These are phyloP conservation scores for Chionographis japonica DNA, from an alignment of 106 monocot species.

Conservation along the genomic window DNA sequence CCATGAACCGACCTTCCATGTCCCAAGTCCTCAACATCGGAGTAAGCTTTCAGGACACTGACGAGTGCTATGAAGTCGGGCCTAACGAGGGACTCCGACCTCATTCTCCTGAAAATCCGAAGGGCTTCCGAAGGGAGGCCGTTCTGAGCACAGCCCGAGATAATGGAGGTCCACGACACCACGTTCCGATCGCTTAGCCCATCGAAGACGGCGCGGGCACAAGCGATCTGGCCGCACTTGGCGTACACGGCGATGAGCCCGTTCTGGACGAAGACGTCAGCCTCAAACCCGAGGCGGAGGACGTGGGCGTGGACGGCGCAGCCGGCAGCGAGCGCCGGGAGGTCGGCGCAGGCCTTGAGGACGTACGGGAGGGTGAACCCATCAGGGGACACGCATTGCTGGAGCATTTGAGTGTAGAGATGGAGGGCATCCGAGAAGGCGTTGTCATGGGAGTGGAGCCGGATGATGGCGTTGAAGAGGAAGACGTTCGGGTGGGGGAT, in stretches of 20 bases:
- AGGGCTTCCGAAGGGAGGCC: slow-evolving; percentile 42
- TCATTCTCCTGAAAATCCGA: slow-evolving; percentile 38
- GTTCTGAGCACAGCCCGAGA: slow-evolving; percentile 61
- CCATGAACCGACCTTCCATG: slow-evolving; percentile 51
- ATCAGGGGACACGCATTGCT: slow-evolving; percentile 14
- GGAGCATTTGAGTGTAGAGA: slow-evolving; percentile 21
- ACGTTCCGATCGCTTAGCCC: slow-evolving; percentile 28
- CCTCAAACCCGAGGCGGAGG: slow-evolving; percentile 27
- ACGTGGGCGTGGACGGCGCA: slow-evolving; percentile 45
- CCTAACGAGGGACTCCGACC: slow-evolving; percentile 4
- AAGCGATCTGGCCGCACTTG: slow-evolving; percentile 25
- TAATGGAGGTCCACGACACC: slow-evolving; percentile 66
- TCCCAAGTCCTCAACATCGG: slow-evolving; percentile 39
- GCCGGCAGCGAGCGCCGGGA: slow-evolving; percentile 9
- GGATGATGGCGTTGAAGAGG: slow-evolving; percentile 38
- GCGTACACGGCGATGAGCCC: slow-evolving; percentile 58
- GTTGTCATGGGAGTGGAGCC: slow-evolving; percentile 19
- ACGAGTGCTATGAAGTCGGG: slow-evolving; percentile 69
- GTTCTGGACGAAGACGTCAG: slow-evolving; percentile 48
- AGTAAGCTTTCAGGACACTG: slow-evolving; percentile 62
- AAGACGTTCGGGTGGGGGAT: slow-evolving; percentile 29
- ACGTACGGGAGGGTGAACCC: slow-evolving; percentile 42
- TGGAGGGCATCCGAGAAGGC: slow-evolving; percentile 12
- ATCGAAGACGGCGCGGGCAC: slow-evolving; percentile 38
- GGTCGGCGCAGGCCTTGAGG: slow-evolving; percentile 36